Percentiles rank a stretch among this genome's conserved stretches.
These are phyloP conservation scores for Fusarium begoniae DNA, from an alignment of 2,329 filamentous ascomycete species.

Conservation along the genomic window DNA sequence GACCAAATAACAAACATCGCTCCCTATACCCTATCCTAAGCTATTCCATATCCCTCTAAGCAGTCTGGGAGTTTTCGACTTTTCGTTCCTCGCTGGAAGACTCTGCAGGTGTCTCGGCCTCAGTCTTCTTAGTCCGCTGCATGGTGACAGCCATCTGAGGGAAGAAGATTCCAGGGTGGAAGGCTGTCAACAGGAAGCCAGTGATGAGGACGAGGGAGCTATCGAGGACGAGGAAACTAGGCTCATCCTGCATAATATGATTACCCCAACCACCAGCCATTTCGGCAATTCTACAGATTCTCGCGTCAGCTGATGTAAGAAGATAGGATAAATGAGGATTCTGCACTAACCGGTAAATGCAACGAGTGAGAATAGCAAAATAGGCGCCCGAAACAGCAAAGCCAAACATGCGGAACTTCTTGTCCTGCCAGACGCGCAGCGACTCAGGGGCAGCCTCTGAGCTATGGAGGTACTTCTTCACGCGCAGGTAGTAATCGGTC, in stretches of 20 bases:
- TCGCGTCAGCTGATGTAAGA: slow-evolving; percentile 23
- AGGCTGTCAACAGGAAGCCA: slow-evolving; percentile 58
- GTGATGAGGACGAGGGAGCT: slow-evolving; percentile 60
- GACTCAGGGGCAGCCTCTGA: slow-evolving; percentile 44
- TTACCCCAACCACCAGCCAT: slow-evolving; percentile 73
- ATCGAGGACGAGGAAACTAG: slow-evolving; percentile 68
- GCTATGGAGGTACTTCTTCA: slow-evolving; percentile 50
- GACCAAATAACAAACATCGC: not conserved
- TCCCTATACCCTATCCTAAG: not conserved
- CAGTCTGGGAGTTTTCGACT: slow-evolving; percentile 19
- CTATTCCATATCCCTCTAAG: slow-evolving; percentile 10
- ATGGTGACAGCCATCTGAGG: slow-evolving; percentile 58
- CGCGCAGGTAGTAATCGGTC: slow-evolving; percentile 57
- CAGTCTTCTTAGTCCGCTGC: slow-evolving; percentile 34
- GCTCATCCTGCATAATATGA: slow-evolving; percentile 69
- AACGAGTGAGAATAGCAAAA: slow-evolving; percentile 57
- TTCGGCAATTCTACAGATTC: slow-evolving; percentile 61
- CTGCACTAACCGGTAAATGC: slow-evolving; percentile 61
- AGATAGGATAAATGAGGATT: not conserved
- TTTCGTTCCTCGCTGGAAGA: slow-evolving; percentile 44
- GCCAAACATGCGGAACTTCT: slow-evolving; percentile 55
- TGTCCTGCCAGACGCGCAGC: slow-evolving; percentile 53
- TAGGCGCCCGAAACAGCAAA: slow-evolving; percentile 58
- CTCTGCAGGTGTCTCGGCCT: slow-evolving; percentile 40
- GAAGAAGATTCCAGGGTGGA: slow-evolving; percentile 65